Base-by-base conservation (phyloP, 2,329 filamentous ascomycete genomes). In the Apiospora sp. region DNA sequence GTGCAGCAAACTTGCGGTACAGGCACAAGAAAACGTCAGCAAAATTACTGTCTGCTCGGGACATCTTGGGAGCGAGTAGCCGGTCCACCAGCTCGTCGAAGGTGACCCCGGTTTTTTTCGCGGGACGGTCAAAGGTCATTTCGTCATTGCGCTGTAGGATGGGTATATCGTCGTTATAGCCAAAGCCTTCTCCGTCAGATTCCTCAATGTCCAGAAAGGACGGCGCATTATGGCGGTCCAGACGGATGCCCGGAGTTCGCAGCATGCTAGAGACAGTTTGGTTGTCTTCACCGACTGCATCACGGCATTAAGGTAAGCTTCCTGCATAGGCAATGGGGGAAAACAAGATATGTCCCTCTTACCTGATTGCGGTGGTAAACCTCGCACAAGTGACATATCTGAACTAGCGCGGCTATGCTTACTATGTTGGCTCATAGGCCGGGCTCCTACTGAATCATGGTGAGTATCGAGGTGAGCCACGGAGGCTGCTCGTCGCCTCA, bases 1-100 rank as follows among this genome's bases (percentile, higher is more conserved):
- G 96, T 1, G 95, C 90, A 4, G 94, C 93, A 80, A 99, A 98
- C 81, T 96, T 97, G 74, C 96, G 92, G 83, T 98, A 98, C 19
- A 98, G 86, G 75, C 96, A 98, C 43, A 98, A 87, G 78, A 98
- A 98, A 24, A 97, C 92, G 64, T 95, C 91, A 1, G 90, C 89
- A 79, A 98, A 99, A 81, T 98, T 98, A 72, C 90, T 88, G 80
- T 98, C 96, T n/a, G 92, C 89, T 79, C 94, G 95, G 41, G 94
- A 95, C 84, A 96, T 92, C 48, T 94, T 93, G 74, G 94, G 89
- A 0, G 92, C 89, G 34, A 98, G 87, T 54, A 99, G 87, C n/a
- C 95, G 92, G 82, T 98, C 94, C 27, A 98, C 94, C 5, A 96
- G 85, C 71, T 95, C 92, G 74, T 93, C 91, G 76, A 92, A 90